Evolutionary conservation across 805 yeast species (phyloP).

Genomic region (Spencermartinsiella europaea): DNA sequence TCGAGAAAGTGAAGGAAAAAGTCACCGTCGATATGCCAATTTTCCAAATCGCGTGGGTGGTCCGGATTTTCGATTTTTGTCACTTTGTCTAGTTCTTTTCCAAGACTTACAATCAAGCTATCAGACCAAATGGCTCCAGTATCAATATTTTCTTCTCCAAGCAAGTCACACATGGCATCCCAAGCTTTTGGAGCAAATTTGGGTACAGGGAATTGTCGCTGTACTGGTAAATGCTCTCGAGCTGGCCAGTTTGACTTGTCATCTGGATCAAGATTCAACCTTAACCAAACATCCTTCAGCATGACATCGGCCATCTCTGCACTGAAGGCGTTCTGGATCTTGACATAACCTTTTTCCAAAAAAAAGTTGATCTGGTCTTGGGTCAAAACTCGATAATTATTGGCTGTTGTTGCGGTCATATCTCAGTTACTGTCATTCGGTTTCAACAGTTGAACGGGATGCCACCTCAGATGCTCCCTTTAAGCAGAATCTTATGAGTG

Average conservation of each 20-base stretch:
- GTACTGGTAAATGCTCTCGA: conserved; percentile 10
- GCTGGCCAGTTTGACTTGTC: conserved; percentile 10
- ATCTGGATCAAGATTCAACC: conserved; percentile 9
- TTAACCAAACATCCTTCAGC: conserved; percentile 13
- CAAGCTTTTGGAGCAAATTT: conserved; percentile 13
- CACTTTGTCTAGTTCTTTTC: conserved; percentile 2
- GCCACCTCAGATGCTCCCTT: too few species aligned
- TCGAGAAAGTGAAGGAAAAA: conserved; percentile 11
- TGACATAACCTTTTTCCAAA: conserved; percentile 9
- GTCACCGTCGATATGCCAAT: conserved; percentile 14
- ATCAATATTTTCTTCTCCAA: conserved; percentile 9
- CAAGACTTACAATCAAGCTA: conserved; percentile 13
- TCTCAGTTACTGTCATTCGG: too few species aligned
- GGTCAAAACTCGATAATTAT: background rate
- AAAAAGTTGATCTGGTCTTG: conserved; percentile 6
- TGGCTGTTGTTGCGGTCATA: background rate
- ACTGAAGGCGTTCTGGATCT: conserved; percentile 7
- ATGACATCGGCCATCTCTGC: conserved; percentile 7
- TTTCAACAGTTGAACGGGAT: too few species aligned
- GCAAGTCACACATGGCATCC: conserved; percentile 11
- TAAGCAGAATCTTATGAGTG: too few species aligned
- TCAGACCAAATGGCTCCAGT: conserved; percentile 7
- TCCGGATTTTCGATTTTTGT: conserved; percentile 1
- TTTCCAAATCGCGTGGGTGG: conserved; percentile 7
- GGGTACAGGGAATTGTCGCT: conserved; percentile 4